Conservation (phyloP, 2,329 filamentous ascomycete genomes). For the Pyricularia grisea region DNA sequence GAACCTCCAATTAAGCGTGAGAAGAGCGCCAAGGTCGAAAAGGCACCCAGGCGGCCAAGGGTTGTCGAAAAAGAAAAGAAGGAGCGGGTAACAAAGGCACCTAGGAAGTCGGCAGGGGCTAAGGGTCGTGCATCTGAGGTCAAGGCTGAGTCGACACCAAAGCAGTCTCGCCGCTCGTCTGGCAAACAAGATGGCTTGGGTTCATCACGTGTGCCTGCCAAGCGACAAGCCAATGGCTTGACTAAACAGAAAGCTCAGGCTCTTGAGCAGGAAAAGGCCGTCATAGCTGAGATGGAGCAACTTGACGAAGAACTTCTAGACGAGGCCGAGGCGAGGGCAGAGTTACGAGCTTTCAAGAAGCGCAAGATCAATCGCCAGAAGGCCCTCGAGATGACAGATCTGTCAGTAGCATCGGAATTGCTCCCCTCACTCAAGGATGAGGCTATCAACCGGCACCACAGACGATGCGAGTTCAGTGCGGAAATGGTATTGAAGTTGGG, state of each 20-base stretch:
- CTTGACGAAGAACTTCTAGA: conserved; percentile 31
- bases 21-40: conserved; percentile 8
- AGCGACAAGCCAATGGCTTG: conserved; percentile 51
- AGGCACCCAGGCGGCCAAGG: conserved; percentile 11
- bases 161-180: conserved; percentile 40
- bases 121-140: conserved; percentile 43
- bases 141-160: conserved; percentile 37
- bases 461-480: conserved; percentile 49
- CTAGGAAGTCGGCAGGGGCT: conserved; percentile 9
- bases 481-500: conserved; percentile 53
- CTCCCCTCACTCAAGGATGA: not conserved
- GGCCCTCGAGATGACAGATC: not conserved
- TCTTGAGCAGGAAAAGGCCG: conserved; percentile 56
- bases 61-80: conserved; percentile 24
- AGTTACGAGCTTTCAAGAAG: conserved; percentile 11
- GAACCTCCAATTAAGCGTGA: conserved; percentile 10
- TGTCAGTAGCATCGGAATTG: not conserved
- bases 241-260: conserved; percentile 39
- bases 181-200: conserved; percentile 28
- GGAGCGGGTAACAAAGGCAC: conserved; percentile 25
- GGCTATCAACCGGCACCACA: conserved; percentile 54
- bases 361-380: conserved; percentile 1
- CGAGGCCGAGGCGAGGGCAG: conserved; percentile 31
- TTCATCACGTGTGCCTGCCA: conserved; percentile 37
- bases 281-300: conserved; percentile 53